Percentiles rank a stretch among this genome's conserved stretches.
Conservation (phyloP, 2,329 filamentous ascomycete genomes). For the Clonostachys chloroleuca region DNA sequence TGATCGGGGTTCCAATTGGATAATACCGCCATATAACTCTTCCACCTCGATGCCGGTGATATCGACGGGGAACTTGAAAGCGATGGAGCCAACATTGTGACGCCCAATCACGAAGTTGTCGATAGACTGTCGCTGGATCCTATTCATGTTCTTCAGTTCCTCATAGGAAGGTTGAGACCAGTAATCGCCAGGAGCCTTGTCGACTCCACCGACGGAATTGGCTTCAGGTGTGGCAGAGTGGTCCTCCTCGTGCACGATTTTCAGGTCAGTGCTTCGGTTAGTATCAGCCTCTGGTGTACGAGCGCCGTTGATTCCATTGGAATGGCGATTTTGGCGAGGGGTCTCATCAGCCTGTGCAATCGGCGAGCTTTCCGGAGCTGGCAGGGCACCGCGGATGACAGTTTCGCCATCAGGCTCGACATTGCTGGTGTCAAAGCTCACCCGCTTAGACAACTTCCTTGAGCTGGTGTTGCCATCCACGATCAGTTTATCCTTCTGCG, state of each 20-base stretch:
- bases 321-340: constrained; percentile 50
- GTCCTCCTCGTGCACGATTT: constrained; percentile 72
- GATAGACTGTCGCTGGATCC: constrained; percentile 72
- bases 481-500: constrained; percentile 44
- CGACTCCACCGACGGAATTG: constrained; percentile 13
- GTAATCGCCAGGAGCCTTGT: constrained; percentile 67
- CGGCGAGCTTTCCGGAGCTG: constrained; percentile 23
- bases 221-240: constrained; percentile 17
- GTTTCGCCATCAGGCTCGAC: constrained; percentile 27
- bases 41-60: constrained; percentile 75
- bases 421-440: constrained; percentile 79
- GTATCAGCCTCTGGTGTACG: constrained; percentile 40
- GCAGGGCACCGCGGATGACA: constrained; percentile 23
- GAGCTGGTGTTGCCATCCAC: constrained; percentile 32
- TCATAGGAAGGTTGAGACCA: constrained; percentile 78
- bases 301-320: constrained; percentile 19
- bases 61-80: constrained; percentile 79
- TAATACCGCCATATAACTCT: constrained; percentile 71
- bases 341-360: constrained; percentile 25
- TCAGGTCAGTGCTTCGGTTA: neutral
- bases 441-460: constrained; percentile 71
- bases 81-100: constrained; percentile 73
- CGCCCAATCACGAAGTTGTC: constrained; percentile 78
- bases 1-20: constrained; percentile 70
- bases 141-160: constrained; percentile 75